Base-by-base conservation (phyloP, 83 land plant genomes). In the Isoetes engelmannii region DNA sequence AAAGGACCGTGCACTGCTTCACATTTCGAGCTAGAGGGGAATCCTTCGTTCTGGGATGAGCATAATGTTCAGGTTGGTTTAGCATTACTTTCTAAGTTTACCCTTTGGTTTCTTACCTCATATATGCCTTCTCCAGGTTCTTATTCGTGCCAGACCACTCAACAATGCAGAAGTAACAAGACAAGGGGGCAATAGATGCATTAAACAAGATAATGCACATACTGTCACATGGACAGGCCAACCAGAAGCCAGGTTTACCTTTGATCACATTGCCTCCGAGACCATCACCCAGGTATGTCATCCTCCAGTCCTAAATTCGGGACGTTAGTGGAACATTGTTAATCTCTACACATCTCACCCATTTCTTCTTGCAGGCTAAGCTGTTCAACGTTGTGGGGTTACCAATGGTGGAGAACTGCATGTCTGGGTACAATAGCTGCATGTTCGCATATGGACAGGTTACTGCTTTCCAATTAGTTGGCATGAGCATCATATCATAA, bases 371-470 rank as follows among this genome's bases (percentile, higher is more conserved):
- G 60, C 86, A 92, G 98, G 98, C 85, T 72, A 89, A 82, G 62
- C 68, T 92, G 9, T 92, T 92, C 77, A 85, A 83, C 83, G 89
- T 89, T 45, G 96, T 92, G 68, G 98, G 98, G 57, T 59, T 87
- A 71, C 96, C 98, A 4, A 92, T 92, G 98, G 98, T 92, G 45
- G 98, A 92, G 45, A 92, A 92, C 48, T 87, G 96, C 64, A 67
- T 92, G 78, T 75, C 72, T 46, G 98, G 98, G 6, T 92, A 92
- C 83, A 92, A 92, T 72, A 89, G 96, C 61, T 92, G 96, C 68
- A 89, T 92, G 92, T 92, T 92, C 83, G 98, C 98, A n/a, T 92
- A 92, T 72, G 98, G 98, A 43, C 98, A 92, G 79, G 97, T 87
- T 12, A 37, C 43, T 56, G 18, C 4, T 7, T 7, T 20, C 20